These are phyloP conservation scores for Lachancea sp. DNA, from an alignment of 805 yeast species.

Conservation along the genomic window DNA sequence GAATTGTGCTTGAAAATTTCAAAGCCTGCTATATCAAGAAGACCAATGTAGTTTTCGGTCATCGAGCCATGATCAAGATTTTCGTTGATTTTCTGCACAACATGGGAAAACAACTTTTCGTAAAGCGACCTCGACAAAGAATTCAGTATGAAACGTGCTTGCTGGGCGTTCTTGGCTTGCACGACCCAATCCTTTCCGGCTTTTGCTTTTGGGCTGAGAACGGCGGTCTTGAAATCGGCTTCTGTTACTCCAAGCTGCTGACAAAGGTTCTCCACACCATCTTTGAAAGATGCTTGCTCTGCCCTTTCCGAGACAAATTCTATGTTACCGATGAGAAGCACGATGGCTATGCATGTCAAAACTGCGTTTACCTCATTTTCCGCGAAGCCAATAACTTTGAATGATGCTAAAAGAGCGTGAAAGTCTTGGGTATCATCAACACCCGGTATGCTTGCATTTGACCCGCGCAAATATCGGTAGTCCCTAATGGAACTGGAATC, in stretches of 20 bases:
- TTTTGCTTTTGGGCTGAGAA: constrained; percentile 75
- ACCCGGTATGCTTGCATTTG: constrained; percentile 55
- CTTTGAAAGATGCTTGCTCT: constrained; percentile 67
- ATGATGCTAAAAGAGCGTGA: constrained; percentile 53
- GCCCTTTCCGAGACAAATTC: constrained; percentile 58
- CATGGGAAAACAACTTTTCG: constrained; percentile 71
- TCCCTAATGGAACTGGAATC: constrained; percentile 21
- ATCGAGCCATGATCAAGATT: constrained; percentile 46
- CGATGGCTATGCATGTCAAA: constrained; percentile 61
- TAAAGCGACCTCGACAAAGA: constrained; percentile 84
- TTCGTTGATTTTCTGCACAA: constrained; percentile 70
- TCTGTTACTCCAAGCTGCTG: constrained; percentile 58
- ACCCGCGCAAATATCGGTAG: constrained; percentile 46
- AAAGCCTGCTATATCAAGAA: constrained; percentile 94
- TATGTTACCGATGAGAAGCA: constrained; percentile 81
- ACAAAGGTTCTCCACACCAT: constrained; percentile 47
- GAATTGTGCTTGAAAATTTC: constrained; percentile 93
- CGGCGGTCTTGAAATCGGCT: constrained; percentile 48
- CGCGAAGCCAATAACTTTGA: constrained; percentile 66
- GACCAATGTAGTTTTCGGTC: constrained; percentile 71
- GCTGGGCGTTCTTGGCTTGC: constrained; percentile 71
- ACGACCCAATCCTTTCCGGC: constrained; percentile 86
- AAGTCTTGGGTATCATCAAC: constrained; percentile 74
- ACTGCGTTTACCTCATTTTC: constrained; percentile 49
- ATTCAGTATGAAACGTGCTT: constrained; percentile 75